Base-by-base conservation (phyloP, 805 yeast genomes). In the Candida adriatica region DNA sequence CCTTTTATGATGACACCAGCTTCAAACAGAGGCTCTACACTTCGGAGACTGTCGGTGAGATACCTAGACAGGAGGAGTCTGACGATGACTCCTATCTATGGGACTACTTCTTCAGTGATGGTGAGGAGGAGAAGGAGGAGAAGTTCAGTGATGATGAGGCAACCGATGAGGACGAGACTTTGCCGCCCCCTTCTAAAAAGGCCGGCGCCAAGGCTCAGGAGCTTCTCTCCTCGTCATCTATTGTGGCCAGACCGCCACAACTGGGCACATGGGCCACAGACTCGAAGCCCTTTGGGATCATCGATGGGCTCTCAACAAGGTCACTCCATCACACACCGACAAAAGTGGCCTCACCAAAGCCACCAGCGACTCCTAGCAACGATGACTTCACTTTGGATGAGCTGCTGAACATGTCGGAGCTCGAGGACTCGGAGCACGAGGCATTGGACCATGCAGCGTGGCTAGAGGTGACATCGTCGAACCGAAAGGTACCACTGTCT, bases 281-380 rank as follows among this genome's bases (percentile, higher is more conserved):
- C 31, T 73, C 73, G 31, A 79, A 85, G 47, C 96, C 95, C 1
- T 86, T 83, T 56, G 94, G 96, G 15, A 86, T 90, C 37, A 90
- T 90, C 49, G 97, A 90, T 55, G 98, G 98, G 5, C 68, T 85
- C 18, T 79, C 95, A 0, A 92, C 97, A 1, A 69, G 96, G 34
- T 80, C 94, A 2, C 62, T 90, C 41, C 62, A 74, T 41, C 80
- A 82, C 2, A 45, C 37, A 24, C 38, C 39, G 6, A 27, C 33
- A n/a, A 31, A 42, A 38, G 30, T 31, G 20, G 20, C 29, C 10
- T 29, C 30, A 10, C 19, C 30, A 25, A 28, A 14, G 16, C 30
- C 8, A 19, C 33, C 31, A 14, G 16, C 17, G 13, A 30, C 57
- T 2, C 56, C 52, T 20, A 56, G 53, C 11, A 51, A 47, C 27